Evolutionary conservation across 2,329 filamentous ascomycete genomes (phyloP).

Genomic region (Aspergillus jensenii): DNA sequence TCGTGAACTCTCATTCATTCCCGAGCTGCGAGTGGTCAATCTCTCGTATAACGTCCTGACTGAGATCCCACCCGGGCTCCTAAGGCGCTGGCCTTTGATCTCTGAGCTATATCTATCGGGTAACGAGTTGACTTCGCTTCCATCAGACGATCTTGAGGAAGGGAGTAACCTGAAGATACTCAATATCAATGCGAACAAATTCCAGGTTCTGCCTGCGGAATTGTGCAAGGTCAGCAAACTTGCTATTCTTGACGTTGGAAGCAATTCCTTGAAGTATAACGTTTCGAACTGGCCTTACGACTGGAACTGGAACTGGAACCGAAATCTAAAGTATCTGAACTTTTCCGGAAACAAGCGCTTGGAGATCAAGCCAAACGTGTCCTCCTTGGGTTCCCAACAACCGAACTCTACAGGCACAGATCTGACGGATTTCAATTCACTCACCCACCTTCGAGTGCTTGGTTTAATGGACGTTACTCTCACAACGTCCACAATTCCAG

Average conservation of each 20-base stretch:
- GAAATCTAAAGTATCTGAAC: constrained; percentile 90
- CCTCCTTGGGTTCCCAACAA: constrained; percentile 52
- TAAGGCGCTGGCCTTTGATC: constrained; percentile 86
- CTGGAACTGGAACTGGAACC: constrained; percentile 99
- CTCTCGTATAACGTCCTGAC: constrained; percentile 92
- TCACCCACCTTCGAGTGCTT: constrained; percentile 80
- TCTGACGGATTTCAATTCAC: constrained; percentile 85
- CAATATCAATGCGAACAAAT: constrained; percentile 97
- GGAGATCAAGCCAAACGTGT: constrained; percentile 74
- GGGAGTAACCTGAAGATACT: constrained; percentile 82
- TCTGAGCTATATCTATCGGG: constrained; percentile 92
- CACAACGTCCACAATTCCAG: constrained; percentile 87
- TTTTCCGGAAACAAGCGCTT: constrained; percentile 94
- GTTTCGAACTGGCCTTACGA: constrained; percentile 99
- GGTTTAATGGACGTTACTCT: constrained; percentile 98
- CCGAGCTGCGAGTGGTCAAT: constrained; percentile 84
- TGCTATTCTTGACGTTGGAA: constrained; percentile 88
- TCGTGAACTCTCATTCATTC: constrained; percentile 79
- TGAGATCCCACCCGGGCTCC: constrained; percentile 84
- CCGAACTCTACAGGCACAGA: constrained; percentile 57
- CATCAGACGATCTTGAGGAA: constrained; percentile 91
- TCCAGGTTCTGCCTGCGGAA: constrained; percentile 93
- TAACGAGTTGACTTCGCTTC: constrained; percentile 87
- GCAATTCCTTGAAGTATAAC: constrained; percentile 96
- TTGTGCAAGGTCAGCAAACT: constrained; percentile 92